Evolutionary conservation across 2,329 filamentous ascomycete species (phyloP), one percentile per base, ranked within the genome.

Genomic region (Aspergillus ochraceus): DNA sequence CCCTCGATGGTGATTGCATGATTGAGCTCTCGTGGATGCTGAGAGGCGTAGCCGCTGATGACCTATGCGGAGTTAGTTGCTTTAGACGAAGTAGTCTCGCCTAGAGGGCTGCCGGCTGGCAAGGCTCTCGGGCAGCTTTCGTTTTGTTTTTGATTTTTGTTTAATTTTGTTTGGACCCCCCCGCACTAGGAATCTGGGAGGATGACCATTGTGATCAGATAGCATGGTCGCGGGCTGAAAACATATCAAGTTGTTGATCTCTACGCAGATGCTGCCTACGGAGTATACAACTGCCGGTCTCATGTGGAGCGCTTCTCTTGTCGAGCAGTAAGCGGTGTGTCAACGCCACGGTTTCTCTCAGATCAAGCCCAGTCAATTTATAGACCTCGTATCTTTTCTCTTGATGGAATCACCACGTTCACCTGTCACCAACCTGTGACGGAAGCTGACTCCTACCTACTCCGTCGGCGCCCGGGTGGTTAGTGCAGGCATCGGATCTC

Each of bases 401-500:
- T 10, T 54, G 52, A 46, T 29, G 10, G 22, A 4, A 24, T 24
- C 22, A 24, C 22, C 22, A 5, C 22, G 22, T 24, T 24, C 22
- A 24, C 22, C 22, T 24, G 22, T 24, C 22, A 24, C 2, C 22
- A 24, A 24, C 22, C 22, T 24, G 22, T 24, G 42, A 30, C 17
- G 30, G 42, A 54, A 47, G 11, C 39, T 45, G 39, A 45, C 39
- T 24, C 22, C 39, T 8, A 19, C 39, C 17, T 11, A 11, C 39
- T 45, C n/a, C 39, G 12, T 45, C 39, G 39, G 39, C 39, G 39
- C 39, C 39, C n/a, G 39, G 39, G 14, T 45, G 14, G n/a, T 54
- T 52, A 50, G 50, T 49, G 46, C 47, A 52, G 49, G 42, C 30
- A 58, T 54, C 59, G 50, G 60, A 54, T 59, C 47, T 52, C 29